phyloP scores from a whole-genome alignment of 1,139 yeast species.

The Groenewaldozyma auringiensis region DNA sequence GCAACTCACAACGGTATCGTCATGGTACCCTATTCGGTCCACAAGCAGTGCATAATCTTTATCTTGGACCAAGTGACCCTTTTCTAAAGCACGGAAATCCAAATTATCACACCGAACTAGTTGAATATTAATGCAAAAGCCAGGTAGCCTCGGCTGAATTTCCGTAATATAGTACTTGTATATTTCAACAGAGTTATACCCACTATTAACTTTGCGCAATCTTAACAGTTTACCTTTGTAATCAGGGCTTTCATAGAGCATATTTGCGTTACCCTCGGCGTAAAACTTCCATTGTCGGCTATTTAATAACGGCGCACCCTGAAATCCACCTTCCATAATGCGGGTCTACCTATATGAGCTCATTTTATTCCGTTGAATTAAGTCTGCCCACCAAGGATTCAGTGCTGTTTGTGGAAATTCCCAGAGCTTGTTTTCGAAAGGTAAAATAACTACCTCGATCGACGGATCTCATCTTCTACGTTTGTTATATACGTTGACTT shows the following conservation, averaged over 20 bases:
- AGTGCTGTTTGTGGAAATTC: no score
- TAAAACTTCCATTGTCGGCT: slow-evolving; percentile 17
- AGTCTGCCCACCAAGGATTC: no score
- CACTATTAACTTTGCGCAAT: slow-evolving; percentile 18
- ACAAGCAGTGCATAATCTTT: slow-evolving; percentile 16
- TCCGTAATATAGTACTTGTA: slow-evolving; percentile 12
- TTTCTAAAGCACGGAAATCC: slow-evolving; percentile 6
- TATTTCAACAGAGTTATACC: slow-evolving; percentile 15
- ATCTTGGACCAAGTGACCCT: slow-evolving; percentile 11
- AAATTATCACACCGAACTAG: slow-evolving; percentile 11
- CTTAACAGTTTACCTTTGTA: slow-evolving; percentile 19
- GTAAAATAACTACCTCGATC: no score
- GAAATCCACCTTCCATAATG: no score
- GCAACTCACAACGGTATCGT: background rate
- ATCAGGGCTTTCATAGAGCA: slow-evolving; percentile 14
- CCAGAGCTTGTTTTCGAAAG: no score
- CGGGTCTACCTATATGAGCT: no score
- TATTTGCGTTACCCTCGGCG: slow-evolving; percentile 26
- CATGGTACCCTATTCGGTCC: slow-evolving; percentile 9
- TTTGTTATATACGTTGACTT: no score
- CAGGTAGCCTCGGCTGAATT: slow-evolving; percentile 14
- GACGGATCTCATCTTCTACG: no score
- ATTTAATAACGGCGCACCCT: no score
- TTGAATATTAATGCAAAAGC: slow-evolving; percentile 11
- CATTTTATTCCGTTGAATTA: no score